phyloP scores from a whole-genome alignment of 2,329 filamentous ascomycete genomes.

The Fusarium sp. region DNA sequence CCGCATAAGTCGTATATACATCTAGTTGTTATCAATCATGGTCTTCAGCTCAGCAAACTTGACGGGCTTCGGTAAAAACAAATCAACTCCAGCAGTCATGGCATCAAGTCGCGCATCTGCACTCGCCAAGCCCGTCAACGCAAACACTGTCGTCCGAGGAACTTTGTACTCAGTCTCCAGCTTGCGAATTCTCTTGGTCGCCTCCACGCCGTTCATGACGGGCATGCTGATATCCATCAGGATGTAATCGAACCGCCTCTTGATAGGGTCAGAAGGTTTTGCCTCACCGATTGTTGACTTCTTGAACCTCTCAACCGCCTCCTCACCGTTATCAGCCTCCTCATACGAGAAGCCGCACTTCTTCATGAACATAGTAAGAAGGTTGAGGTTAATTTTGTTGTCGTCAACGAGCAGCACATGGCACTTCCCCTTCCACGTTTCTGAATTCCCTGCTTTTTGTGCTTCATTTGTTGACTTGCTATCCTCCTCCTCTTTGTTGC shows the following conservation, averaged over 20 bases:
- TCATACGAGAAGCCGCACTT: conserved; percentile 58
- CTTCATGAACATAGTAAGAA: conserved; percentile 58
- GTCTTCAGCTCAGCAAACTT: conserved; percentile 58
- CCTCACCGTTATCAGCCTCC: conserved; percentile 61
- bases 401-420: conserved; percentile 58
- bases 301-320: conserved; percentile 61
- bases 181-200: conserved; percentile 63
- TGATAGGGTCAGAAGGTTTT: background rate
- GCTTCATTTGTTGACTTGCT: background rate
- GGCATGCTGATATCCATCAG: conserved; percentile 69
- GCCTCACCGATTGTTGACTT: conserved; percentile 37
- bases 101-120: conserved; percentile 63
- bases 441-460: background rate
- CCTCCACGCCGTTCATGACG: conserved; percentile 64
- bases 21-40: conserved; percentile 38
- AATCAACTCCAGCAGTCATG: conserved; percentile 62
- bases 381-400: conserved; percentile 59
- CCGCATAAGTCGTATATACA: conserved; percentile 22
- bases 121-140: conserved; percentile 65
- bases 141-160: conserved; percentile 62
- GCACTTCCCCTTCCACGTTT: conserved; percentile 1
- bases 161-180: conserved; percentile 60
- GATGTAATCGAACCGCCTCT: conserved; percentile 52
- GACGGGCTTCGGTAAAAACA: conserved; percentile 66
- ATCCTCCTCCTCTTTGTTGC: background rate